These are phyloP conservation scores for Litchi chinensis DNA, from an alignment of 345 rosid genomes.

Conservation along the genomic window DNA sequence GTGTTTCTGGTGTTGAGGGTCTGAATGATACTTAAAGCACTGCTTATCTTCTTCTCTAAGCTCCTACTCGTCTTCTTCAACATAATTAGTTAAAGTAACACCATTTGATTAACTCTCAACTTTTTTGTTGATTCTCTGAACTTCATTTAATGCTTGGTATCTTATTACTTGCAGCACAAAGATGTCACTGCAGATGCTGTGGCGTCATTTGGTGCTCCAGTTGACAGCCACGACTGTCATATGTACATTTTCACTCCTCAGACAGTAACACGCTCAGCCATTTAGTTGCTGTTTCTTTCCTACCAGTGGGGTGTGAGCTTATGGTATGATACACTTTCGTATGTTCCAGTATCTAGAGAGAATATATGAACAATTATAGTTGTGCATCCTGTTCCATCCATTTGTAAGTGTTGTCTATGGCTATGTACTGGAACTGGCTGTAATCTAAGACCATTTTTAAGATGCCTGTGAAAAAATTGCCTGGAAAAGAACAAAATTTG, in stretches of 20 bases:
- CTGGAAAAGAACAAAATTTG: neutral
- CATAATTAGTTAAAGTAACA: neutral
- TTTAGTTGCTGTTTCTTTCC: conserved; percentile 18
- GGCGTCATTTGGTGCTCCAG: conserved; percentile 59
- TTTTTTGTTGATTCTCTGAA: too few species aligned
- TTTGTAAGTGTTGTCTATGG: conserved; percentile 6
- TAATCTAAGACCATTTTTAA: neutral
- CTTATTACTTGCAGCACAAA: conserved; percentile 48
- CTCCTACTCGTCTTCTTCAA: neutral
- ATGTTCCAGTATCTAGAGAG: neutral
- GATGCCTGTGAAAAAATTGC: neutral
- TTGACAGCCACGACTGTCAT: conserved; percentile 68
- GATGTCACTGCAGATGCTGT: conserved; percentile 49
- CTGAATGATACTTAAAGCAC: neutral
- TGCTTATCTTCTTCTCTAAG: neutral
- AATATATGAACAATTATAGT: neutral
- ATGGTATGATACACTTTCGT: conserved; percentile 4
- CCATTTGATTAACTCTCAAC: neutral
- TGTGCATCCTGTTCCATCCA: neutral
- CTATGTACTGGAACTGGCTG: neutral
- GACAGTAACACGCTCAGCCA: conserved; percentile 34
- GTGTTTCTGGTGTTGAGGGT: neutral
- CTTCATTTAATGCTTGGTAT: neutral
- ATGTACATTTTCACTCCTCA: conserved; percentile 69
- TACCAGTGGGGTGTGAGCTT: conserved; percentile 12